phyloP scores from a whole-genome alignment of 2,329 filamentous ascomycete genomes.

The Exophiala aquamarina region DNA sequence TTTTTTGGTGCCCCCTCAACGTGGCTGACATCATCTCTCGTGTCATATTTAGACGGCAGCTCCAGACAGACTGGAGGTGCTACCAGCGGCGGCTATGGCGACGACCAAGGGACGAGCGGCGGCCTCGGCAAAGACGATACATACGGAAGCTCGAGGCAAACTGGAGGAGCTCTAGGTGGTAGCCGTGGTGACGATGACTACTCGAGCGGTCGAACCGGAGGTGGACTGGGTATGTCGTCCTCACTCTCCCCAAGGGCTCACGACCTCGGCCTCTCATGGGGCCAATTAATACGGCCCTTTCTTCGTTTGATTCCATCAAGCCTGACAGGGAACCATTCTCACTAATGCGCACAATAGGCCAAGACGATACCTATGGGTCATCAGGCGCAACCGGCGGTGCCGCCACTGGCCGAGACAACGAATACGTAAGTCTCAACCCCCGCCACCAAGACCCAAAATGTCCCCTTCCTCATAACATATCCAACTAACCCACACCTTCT shows the following conservation, averaged over 20 bases:
- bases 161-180: constrained; percentile 6
- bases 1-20: no score
- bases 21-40: no score
- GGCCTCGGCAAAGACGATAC: constrained; percentile 17
- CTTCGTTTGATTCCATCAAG: not conserved
- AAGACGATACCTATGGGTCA: constrained; percentile 22
- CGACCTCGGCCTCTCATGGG: not conserved
- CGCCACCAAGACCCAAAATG: not conserved
- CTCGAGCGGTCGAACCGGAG: constrained; percentile 11
- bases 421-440: constrained; percentile 10
- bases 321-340: constrained; percentile 3
- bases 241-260: not conserved
- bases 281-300: not conserved
- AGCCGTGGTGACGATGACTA: constrained; percentile 9
- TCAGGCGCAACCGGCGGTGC: constrained; percentile 15
- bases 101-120: not conserved
- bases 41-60: constrained; percentile 15
- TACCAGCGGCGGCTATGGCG: constrained; percentile 10
- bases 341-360: constrained; percentile 1
- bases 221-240: constrained; percentile 8
- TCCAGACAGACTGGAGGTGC: constrained; percentile 15
- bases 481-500: not conserved
- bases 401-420: constrained; percentile 24
- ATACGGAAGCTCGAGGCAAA: constrained; percentile 16
- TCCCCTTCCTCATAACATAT: not conserved